These are phyloP conservation scores for Sporothrix sp. DNA, from an alignment of 2,329 filamentous ascomycete genomes.

Conservation along the genomic window DNA sequence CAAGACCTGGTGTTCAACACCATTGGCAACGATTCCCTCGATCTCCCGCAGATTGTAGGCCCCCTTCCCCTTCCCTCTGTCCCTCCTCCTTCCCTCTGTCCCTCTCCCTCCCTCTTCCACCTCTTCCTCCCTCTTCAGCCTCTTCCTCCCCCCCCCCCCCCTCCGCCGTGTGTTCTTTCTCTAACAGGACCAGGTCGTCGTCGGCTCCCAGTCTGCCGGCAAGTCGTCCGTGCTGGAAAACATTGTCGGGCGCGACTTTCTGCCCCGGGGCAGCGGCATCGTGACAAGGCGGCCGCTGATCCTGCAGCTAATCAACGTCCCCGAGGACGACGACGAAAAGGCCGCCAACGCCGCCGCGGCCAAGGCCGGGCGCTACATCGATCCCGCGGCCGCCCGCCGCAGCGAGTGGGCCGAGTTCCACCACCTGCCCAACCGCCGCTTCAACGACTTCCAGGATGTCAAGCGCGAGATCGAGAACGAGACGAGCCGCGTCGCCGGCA, in stretches of 20 bases:
- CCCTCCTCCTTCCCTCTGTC: neutral
- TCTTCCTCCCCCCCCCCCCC: constrained; percentile 19
- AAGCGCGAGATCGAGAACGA: constrained; percentile 94
- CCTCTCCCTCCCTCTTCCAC: neutral
- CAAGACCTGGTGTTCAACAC: constrained; percentile 99
- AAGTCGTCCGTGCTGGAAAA: constrained; percentile 99
- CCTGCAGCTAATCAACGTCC: constrained; percentile 95
- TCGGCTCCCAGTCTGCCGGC: constrained; percentile 94
- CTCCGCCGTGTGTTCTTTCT: too few species aligned
- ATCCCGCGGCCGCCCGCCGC: constrained; percentile 57
- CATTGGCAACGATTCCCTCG: constrained; percentile 95
- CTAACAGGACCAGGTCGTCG: constrained; percentile 98
- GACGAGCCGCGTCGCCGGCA: constrained; percentile 91
- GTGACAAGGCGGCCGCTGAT: constrained; percentile 91
- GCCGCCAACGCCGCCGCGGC: constrained; percentile 36
- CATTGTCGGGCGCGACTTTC: constrained; percentile 94
- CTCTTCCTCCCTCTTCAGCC: neutral
- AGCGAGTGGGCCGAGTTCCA: constrained; percentile 90
- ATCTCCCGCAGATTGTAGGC: constrained; percentile 95
- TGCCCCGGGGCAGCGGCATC: constrained; percentile 92
- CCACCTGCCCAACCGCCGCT: constrained; percentile 95
- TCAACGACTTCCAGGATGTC: constrained; percentile 96
- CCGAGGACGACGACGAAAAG: constrained; percentile 61
- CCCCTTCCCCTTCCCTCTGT: neutral
- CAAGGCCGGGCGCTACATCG: constrained; percentile 58